Conservation (phyloP, 208 protist genomes). For the Wallacemonas rigidus region DNA sequence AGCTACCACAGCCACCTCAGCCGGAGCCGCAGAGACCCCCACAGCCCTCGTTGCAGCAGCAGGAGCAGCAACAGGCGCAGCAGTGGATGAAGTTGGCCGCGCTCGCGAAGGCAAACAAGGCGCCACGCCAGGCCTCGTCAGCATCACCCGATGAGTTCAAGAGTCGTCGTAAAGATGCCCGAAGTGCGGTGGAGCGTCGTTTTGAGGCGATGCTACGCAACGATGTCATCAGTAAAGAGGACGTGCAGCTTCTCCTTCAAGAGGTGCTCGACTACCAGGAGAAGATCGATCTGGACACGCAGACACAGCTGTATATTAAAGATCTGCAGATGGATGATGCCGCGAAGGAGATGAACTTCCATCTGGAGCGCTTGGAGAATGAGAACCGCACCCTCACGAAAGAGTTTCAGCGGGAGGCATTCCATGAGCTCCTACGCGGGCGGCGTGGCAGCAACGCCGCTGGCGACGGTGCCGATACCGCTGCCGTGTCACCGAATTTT, state of each 20-base stretch:
- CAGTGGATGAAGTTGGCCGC: too few relatives aligned
- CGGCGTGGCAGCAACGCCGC: conserved; percentile 7
- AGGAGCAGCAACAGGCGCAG: conserved; percentile 28
- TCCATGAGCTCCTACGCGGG: conserved; percentile 30
- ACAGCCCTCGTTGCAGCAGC: background rate
- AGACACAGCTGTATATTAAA: conserved; percentile 53
- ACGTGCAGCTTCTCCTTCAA: conserved; percentile 60
- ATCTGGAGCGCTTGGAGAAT: conserved; percentile 32
- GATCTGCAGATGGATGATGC: conserved; percentile 59
- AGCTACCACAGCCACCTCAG: background rate
- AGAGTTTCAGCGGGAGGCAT: conserved; percentile 30
- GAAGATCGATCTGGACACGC: conserved; percentile 45
- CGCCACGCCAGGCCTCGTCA: conserved; percentile 16
- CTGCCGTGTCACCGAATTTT: background rate
- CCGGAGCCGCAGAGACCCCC: too few relatives aligned
- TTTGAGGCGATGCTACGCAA: conserved; percentile 46
- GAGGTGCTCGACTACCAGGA: conserved; percentile 83
- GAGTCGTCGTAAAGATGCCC: conserved; percentile 29
- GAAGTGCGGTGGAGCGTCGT: conserved; percentile 52
- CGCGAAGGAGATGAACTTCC: conserved; percentile 30
- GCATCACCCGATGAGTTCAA: conserved; percentile 21
- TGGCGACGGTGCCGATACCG: background rate
- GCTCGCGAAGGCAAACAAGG: background rate
- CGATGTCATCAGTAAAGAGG: conserved; percentile 41
- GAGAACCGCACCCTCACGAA: conserved; percentile 45